Conservation (phyloP, 345 rosid species). For the Salix dunnii region DNA sequence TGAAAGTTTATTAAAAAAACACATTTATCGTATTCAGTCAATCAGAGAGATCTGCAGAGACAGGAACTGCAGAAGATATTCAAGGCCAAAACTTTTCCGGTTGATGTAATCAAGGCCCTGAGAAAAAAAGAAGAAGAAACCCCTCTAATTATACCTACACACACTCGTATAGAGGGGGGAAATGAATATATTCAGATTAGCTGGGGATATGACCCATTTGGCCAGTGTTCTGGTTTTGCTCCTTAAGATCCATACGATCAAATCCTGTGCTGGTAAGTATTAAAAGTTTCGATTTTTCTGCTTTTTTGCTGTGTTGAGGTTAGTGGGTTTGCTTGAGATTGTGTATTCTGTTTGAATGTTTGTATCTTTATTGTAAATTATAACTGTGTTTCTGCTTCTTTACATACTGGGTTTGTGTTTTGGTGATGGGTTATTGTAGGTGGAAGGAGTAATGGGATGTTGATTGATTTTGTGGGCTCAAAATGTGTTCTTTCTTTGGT, state of each 20-base stretch:
- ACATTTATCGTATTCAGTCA: too few species aligned
- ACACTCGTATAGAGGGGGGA: too few species aligned
- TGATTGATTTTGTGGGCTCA: not conserved
- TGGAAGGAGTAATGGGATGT: not conserved
- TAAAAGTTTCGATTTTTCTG: not conserved
- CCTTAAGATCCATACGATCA: conserved; percentile 87
- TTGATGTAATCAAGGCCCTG: too few species aligned
- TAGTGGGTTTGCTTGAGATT: not conserved
- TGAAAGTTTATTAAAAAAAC: too few species aligned
- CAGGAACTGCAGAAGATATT: too few species aligned
- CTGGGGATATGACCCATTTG: conserved; percentile 57
- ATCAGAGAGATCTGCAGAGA: too few species aligned
- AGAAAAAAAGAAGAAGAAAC: too few species aligned
- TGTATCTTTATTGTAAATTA: not conserved
- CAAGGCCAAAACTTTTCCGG: too few species aligned
- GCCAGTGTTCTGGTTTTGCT: conserved; percentile 79
- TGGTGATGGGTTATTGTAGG: not conserved
- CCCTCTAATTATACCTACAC: too few species aligned
- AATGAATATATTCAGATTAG: too few species aligned
- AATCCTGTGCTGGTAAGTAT: conserved; percentile 69
- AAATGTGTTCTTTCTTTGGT: not conserved
- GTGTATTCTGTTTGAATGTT: not conserved
- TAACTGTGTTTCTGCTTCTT: not conserved
- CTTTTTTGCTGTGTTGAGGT: not conserved
- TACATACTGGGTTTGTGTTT: not conserved